Evolutionary conservation across 805 yeast species (phyloP).

Genomic region (Lipomyces kockii): DNA sequence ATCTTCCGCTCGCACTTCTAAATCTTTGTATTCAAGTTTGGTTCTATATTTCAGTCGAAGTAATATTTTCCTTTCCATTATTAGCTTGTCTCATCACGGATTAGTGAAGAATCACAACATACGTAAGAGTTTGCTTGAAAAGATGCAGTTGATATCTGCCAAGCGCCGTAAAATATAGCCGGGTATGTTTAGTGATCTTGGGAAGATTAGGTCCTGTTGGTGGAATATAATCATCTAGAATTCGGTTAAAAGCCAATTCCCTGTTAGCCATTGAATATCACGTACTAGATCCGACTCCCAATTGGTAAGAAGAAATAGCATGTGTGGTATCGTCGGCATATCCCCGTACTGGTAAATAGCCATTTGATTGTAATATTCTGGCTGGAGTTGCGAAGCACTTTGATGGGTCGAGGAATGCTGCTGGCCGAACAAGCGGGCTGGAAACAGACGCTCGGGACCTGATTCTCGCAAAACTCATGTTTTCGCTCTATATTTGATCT

Average conservation of each 20-base stretch:
- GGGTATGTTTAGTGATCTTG: conserved; percentile 12
- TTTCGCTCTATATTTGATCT: neutral
- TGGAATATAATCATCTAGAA: conserved; percentile 32
- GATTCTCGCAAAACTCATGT: neutral
- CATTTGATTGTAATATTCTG: neutral
- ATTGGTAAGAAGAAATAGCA: neutral
- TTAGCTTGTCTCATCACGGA: neutral
- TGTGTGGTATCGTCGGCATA: conserved; percentile 14
- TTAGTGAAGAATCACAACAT: neutral
- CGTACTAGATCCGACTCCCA: conserved; percentile 25
- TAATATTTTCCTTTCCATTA: neutral
- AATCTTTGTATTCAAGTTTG: conserved; percentile 15
- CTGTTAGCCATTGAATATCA: neutral
- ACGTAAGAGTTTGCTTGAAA: conserved; percentile 13
- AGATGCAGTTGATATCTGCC: conserved; percentile 10
- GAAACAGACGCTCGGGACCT: neutral
- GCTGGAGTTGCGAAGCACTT: neutral
- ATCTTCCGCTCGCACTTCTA: conserved; percentile 15
- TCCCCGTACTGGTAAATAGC: conserved; percentile 5
- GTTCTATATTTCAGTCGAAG: conserved; percentile 17
- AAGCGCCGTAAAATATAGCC: conserved; percentile 4
- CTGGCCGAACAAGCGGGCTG: neutral
- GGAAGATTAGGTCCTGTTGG: conserved; percentile 33
- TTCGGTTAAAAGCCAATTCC: neutral
- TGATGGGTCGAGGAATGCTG: neutral